Conservation (phyloP, 495 filamentous ascomycete genomes). For the Penicillium odoratum region DNA sequence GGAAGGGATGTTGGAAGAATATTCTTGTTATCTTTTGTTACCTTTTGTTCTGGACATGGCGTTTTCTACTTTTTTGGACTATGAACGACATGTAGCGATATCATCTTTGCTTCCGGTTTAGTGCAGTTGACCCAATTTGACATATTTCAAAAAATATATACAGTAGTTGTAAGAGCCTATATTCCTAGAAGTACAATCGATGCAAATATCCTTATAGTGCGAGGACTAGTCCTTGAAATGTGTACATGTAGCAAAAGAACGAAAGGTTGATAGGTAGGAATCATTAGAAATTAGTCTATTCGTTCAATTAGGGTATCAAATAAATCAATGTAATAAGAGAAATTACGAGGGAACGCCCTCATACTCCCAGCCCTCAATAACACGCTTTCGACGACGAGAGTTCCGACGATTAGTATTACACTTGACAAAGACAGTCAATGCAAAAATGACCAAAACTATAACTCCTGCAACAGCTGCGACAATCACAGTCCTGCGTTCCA, state of each 20-base stretch:
- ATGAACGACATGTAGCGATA: constrained; percentile 29
- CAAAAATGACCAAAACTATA: constrained; percentile 57
- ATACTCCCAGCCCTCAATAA: constrained; percentile 62
- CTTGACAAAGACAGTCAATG: constrained; percentile 63
- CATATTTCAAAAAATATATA: not conserved
- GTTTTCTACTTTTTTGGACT: constrained; percentile 17
- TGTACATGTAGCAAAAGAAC: too few species aligned
- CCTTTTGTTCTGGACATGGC: constrained; percentile 12
- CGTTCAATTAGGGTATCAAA: too few species aligned
- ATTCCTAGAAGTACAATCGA: too few species aligned
- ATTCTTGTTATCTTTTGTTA: constrained; percentile 5
- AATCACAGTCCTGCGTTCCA: constrained; percentile 49
- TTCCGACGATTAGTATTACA: constrained; percentile 59
- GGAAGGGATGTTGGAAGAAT: constrained; percentile 4
- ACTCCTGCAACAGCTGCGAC: constrained; percentile 60
- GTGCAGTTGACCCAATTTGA: not conserved
- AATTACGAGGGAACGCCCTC: constrained; percentile 63
- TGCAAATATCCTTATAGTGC: too few species aligned
- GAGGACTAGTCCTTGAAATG: too few species aligned
- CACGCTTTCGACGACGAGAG: constrained; percentile 49
- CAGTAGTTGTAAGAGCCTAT: not conserved
- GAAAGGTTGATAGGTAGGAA: too few species aligned
- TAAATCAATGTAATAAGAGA: too few species aligned
- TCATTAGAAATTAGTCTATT: too few species aligned
- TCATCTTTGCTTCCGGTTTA: constrained; percentile 11